A percentile compares a stretch with the other conserved stretches of the same genome.
Conservation (phyloP, 345 rosid genomes). For the Gynandropsis gynandra region DNA sequence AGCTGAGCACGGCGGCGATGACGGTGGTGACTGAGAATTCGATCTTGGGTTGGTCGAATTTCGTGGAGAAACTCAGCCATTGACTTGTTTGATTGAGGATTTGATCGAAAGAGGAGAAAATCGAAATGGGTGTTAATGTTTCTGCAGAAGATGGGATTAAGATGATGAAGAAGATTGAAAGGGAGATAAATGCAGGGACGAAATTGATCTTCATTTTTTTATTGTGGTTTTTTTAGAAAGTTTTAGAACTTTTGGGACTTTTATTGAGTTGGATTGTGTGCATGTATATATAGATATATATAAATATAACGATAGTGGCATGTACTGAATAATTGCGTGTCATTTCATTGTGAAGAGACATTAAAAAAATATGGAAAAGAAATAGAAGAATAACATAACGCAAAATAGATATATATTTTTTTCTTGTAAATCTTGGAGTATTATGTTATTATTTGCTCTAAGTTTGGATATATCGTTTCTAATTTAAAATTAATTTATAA, state of each 20-base stretch:
- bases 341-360: no score
- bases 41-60: constrained; percentile 20
- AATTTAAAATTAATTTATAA: no score
- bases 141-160: constrained; percentile 22
- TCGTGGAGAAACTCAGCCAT: constrained; percentile 24
- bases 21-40: constrained; percentile 24
- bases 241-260: background rate
- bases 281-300: no score
- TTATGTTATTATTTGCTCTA: no score
- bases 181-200: constrained; percentile 15
- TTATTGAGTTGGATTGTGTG: no score
- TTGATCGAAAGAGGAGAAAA: constrained; percentile 11
- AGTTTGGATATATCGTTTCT: no score
- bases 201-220: constrained; percentile 18
- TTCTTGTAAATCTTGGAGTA: no score
- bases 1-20: constrained; percentile 44
- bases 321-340: no score
- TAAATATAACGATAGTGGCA: no score
- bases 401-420: no score
- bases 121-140: constrained; percentile 8
- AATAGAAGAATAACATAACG: no score
- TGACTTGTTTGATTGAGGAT: constrained; percentile 22
- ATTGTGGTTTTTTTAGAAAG: background rate
- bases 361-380: no score
- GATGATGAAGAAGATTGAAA: constrained; percentile 23